Base-by-base conservation (phyloP, 345 rosid species). In the Capsella bursapastoris region DNA sequence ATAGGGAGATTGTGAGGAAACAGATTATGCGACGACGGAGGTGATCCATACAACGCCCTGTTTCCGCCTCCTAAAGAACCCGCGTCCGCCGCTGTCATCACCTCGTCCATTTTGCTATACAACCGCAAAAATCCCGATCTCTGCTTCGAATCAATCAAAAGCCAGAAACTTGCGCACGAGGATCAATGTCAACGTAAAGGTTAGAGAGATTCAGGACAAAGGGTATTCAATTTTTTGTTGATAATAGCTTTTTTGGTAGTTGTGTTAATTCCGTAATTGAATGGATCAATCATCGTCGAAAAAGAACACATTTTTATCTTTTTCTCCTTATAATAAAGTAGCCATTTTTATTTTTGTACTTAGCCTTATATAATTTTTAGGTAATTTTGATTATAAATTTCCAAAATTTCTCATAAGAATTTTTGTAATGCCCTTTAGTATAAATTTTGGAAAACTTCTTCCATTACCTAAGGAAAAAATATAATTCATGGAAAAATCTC, bases 1-100 rank as follows among this genome's bases (percentile, higher is more conserved):
- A 94, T 87, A 37, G 98, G 96, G 44, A 84, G 94, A 57, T 93
- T 89, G 84, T 70, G 75, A 9, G 92, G 89, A 13, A 86, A 68
- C 68, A 78, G 66, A 60, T 61, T 57, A 28, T 34, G 68, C 37
- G 90, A 69, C 37, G 90, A 69, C 29, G 88, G 69, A 10, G 90
- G 80, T 34, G 89, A 63, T 49, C 83, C 63, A 44, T 66, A 57
- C 65, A 70, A 64, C 28, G 75, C 47, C 71, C 82, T 64, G 7
- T 63, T 49, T 32, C 66, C 41, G 63, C 82, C 69, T 2, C 38
- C 63, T 53, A 74, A 57, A 3, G 83, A 70, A 22, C 71, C 74
- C 45, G 82, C 86, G 73, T 88, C 91, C 32, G 81, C 87, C 57
- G 67, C 84, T n/a, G 84, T 79, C 79, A 86, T 80, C 64, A 81